Evolutionary conservation across 805 yeast genomes (phyloP), one percentile per base, ranked within the genome.

Genomic region (Kuraishia molischiana): DNA sequence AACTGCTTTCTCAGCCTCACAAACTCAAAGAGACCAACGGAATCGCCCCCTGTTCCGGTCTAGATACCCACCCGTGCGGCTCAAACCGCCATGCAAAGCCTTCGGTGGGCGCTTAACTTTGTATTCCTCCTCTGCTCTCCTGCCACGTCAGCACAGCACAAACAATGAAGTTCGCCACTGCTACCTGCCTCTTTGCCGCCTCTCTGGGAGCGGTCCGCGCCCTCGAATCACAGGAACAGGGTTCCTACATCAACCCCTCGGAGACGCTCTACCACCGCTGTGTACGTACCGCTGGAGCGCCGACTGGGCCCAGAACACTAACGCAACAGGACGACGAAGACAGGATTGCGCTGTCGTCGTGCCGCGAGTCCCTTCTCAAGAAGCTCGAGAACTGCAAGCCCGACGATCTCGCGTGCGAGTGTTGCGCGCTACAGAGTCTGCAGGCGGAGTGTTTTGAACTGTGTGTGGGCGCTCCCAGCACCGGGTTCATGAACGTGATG

Each of bases 1-100:
- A 87, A 87, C 54, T 75, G 90, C 20, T 85, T 69, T 51, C 54
- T 89, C 45, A 81, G 90, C 46, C 64, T 62, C 45, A 65, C 67
- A 39, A 86, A 83, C 45, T 66, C 76, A 35, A 60, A 41, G 38
- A 43, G 45, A 15, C 62, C 65, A 3, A 60, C 58, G 5, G 53
- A 58, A 37, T 59, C 50, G 29, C 69, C 68, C 3, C 69, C 69
- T 18, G 56, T 61, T 13, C 62, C 61, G 4, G 66, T 62, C 41
- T 64, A n/a, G n/a, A n/a, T n/a, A n/a, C n/a, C n/a, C n/a, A n/a
- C n/a, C n/a, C n/a, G n/a, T n/a, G n/a, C n/a, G n/a, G n/a, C n/a
- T n/a, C n/a, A n/a, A n/a, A n/a, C n/a, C n/a, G n/a, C n/a, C n/a
- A n/a, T n/a, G n/a, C n/a, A n/a, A n/a, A n/a, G n/a, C n/a, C n/a